Evolutionary conservation across 768 basidiomycete genomes (phyloP).

Genomic region (Rhizopogon roseolus): DNA sequence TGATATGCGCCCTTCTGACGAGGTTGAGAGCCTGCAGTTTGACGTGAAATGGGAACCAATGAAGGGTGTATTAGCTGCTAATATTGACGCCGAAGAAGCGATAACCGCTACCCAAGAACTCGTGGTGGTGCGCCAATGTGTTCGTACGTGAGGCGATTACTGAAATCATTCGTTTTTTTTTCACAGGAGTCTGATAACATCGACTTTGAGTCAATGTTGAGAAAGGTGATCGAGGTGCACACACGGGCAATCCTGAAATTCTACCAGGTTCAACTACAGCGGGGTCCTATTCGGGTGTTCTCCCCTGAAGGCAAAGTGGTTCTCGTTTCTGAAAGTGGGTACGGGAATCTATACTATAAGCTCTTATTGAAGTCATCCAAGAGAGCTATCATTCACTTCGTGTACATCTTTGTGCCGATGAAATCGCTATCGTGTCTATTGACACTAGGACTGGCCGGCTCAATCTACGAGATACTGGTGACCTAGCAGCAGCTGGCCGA

Average conservation of each 20-base stretch:
- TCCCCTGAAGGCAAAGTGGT: slow-evolving; percentile 55
- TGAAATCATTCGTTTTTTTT: not conserved
- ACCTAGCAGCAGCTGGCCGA: slow-evolving; percentile 69
- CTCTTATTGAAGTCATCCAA: slow-evolving; percentile 19
- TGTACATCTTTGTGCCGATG: slow-evolving; percentile 70
- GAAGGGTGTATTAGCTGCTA: slow-evolving; percentile 58
- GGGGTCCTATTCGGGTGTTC: slow-evolving; percentile 51
- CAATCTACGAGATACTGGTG: slow-evolving; percentile 76
- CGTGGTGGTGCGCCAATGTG: slow-evolving; percentile 46
- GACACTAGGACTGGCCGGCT: slow-evolving; percentile 78
- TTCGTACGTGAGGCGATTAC: not conserved
- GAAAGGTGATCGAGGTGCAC: slow-evolving; percentile 61
- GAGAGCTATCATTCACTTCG: slow-evolving; percentile 56
- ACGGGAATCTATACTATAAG: not conserved
- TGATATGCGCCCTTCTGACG: slow-evolving; percentile 56
- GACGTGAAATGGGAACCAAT: slow-evolving; percentile 77
- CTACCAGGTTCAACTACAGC: slow-evolving; percentile 52
- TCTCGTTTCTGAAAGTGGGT: slow-evolving; percentile 52
- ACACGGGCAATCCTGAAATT: slow-evolving; percentile 54
- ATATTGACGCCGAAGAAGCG: slow-evolving; percentile 44
- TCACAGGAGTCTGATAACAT: slow-evolving; percentile 59
- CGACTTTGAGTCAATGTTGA: slow-evolving; percentile 69
- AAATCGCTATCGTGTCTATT: slow-evolving; percentile 70
- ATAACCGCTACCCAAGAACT: slow-evolving; percentile 38
- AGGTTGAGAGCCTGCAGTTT: slow-evolving; percentile 66